These are phyloP conservation scores for Paraleonurus japonicus DNA, from an alignment of 257 asterid genomes.

Conservation along the genomic window DNA sequence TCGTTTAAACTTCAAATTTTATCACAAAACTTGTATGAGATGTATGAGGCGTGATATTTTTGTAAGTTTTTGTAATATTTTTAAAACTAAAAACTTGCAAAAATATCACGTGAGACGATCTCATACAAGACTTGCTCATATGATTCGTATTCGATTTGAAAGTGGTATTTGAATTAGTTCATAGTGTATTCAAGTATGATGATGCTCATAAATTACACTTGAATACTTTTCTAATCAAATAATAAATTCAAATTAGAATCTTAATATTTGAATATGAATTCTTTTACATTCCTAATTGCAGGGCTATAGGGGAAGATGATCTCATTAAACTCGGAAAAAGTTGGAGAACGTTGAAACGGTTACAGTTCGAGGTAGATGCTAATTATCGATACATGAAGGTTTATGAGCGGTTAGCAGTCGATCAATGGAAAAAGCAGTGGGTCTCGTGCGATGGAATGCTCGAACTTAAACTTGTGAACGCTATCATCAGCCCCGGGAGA, in stretches of 20 bases:
- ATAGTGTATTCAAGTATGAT: no score
- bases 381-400: slow-evolving; percentile 72
- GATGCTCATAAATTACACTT: no score
- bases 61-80: no score
- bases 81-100: no score
- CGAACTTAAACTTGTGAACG: slow-evolving; percentile 71
- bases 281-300: slow-evolving; percentile 38
- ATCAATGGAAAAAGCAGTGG: slow-evolving; percentile 64
- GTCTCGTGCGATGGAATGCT: slow-evolving; percentile 66
- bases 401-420: slow-evolving; percentile 57
- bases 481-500: slow-evolving; percentile 74
- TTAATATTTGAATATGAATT: neutral
- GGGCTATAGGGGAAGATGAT: slow-evolving; percentile 85
- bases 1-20: neutral
- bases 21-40: no score
- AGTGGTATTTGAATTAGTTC: neutral
- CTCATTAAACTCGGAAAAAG: slow-evolving; percentile 60
- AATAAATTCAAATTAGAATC: no score
- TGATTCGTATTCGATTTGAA: neutral
- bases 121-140: neutral
- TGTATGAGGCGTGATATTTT: no score
- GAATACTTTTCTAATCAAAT: no score
- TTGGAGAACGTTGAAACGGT: slow-evolving; percentile 55
- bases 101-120: no score
- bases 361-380: slow-evolving; percentile 84